Conservation (phyloP, 108 stramenopile species). For the Nitzschia sp. region DNA sequence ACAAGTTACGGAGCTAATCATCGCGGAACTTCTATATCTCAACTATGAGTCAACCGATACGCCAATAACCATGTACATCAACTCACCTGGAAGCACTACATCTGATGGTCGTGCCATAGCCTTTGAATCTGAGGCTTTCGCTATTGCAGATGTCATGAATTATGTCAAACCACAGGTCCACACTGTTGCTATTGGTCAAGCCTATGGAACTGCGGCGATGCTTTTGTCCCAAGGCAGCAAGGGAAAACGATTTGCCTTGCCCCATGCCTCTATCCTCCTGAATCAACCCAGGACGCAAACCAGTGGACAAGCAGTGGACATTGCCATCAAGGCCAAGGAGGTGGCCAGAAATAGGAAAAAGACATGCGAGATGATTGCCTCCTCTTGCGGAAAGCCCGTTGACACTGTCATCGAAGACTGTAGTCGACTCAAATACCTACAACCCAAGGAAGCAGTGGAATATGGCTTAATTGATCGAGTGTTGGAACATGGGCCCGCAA, state of each 20-base stretch:
- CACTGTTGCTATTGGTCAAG: conserved; percentile 96
- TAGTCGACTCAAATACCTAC: conserved; percentile 90
- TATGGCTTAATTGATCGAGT: conserved; percentile 97
- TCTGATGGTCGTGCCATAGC: conserved; percentile 88
- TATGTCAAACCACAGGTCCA: conserved; percentile 95
- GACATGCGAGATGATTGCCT: conserved; percentile 88
- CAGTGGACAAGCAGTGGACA: conserved; percentile 94
- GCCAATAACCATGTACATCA: conserved; percentile 98
- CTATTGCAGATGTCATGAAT: conserved; percentile 97
- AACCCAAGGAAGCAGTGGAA: conserved; percentile 94
- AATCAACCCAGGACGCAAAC: conserved; percentile 93
- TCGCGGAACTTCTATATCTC: conserved; percentile 94
- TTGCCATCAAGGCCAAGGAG: conserved; percentile 95
- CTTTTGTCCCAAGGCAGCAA: conserved; percentile 89
- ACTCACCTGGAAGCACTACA: conserved; percentile 91
- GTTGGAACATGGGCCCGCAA: conserved; percentile 55
- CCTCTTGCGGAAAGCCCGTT: conserved; percentile 86
- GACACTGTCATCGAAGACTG: conserved; percentile 89
- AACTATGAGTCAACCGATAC: conserved; percentile 88
- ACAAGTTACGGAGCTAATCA: conserved; percentile 93
- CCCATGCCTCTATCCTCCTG: conserved; percentile 94
- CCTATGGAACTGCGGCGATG: conserved; percentile 96
- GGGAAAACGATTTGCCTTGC: conserved; percentile 89
- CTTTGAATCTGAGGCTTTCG: conserved; percentile 98
- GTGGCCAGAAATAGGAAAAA: conserved; percentile 86